phyloP scores from a whole-genome alignment of 2,329 filamentous ascomycete species.

The Ophioceras dolichostomum region DNA sequence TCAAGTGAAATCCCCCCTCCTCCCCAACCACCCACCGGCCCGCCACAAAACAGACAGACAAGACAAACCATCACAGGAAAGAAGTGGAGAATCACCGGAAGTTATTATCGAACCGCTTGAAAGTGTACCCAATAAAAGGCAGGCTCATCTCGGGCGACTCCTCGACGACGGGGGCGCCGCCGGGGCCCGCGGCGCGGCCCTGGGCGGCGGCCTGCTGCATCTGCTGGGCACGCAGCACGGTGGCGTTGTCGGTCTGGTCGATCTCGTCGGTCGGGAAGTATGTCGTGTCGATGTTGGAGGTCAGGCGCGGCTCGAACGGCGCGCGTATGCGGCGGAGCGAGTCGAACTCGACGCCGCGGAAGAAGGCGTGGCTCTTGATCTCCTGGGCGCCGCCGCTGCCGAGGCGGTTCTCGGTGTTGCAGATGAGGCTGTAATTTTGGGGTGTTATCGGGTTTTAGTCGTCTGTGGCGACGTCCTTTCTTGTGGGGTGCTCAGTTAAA shows the following conservation, averaged over 20 bases:
- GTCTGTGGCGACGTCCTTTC: no score
- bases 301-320: slow-evolving; percentile 88
- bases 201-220: slow-evolving; percentile 25
- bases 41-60: no score
- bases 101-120: slow-evolving; percentile 85
- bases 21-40: no score
- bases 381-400: slow-evolving; percentile 79
- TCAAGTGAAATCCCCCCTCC: no score
- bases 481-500: no score
- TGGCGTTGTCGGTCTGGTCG: slow-evolving; percentile 88
- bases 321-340: slow-evolving; percentile 84
- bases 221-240: slow-evolving; percentile 43
- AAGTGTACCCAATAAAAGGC: slow-evolving; percentile 93
- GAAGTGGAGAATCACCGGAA: slow-evolving; percentile 40
- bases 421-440: slow-evolving; percentile 78
- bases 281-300: slow-evolving; percentile 88
- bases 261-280: slow-evolving; percentile 95
- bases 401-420: slow-evolving; percentile 84
- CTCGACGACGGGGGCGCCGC: slow-evolving; percentile 46
- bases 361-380: slow-evolving; percentile 91
- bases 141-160: slow-evolving; percentile 90
- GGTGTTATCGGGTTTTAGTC: no score
- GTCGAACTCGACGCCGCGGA: slow-evolving; percentile 93
- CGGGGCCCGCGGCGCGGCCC: slow-evolving; percentile 31
- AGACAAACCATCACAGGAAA: no score